Evolutionary conservation across 2,329 filamentous ascomycete genomes (phyloP).

Genomic region (Xylariaceae sp.): DNA sequence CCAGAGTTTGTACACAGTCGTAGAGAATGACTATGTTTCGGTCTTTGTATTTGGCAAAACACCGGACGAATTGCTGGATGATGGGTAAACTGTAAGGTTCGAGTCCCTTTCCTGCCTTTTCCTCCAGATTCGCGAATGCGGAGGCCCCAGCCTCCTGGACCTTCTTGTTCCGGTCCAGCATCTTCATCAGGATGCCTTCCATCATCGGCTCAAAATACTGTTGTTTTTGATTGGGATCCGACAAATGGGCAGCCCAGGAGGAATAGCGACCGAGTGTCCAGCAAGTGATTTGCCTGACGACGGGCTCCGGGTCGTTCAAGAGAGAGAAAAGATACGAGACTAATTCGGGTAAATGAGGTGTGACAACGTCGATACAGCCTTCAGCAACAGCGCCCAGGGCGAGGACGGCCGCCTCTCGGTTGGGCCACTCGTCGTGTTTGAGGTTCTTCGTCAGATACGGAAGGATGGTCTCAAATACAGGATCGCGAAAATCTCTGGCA

Average conservation of each 20-base stretch:
- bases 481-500: conserved; percentile 80
- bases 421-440: conserved; percentile 83
- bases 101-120: conserved; percentile 78
- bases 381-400: conserved; percentile 93
- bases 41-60: conserved; percentile 95
- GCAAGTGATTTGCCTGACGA: conserved; percentile 94
- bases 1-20: conserved; percentile 95
- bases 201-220: conserved; percentile 92
- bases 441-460: conserved; percentile 90
- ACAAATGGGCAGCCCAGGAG: conserved; percentile 78
- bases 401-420: conserved; percentile 89
- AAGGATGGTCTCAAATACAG: conserved; percentile 86
- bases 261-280: conserved; percentile 96
- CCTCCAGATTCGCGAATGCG: conserved; percentile 92
- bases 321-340: conserved; percentile 87
- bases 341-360: conserved; percentile 84
- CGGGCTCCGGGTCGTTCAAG: conserved; percentile 77
- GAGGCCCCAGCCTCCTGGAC: conserved; percentile 96
- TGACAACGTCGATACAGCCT: conserved; percentile 85
- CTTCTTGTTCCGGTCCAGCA: conserved; percentile 97
- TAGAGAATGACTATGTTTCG: conserved; percentile 99
- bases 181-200: conserved; percentile 89
- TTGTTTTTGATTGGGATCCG: conserved; percentile 62
- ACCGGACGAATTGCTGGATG: conserved; percentile 84
- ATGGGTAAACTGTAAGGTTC: conserved; percentile 87